Evolutionary conservation across 768 basidiomycete genomes (phyloP).

Genomic region (Leccinum longicurvipes): DNA sequence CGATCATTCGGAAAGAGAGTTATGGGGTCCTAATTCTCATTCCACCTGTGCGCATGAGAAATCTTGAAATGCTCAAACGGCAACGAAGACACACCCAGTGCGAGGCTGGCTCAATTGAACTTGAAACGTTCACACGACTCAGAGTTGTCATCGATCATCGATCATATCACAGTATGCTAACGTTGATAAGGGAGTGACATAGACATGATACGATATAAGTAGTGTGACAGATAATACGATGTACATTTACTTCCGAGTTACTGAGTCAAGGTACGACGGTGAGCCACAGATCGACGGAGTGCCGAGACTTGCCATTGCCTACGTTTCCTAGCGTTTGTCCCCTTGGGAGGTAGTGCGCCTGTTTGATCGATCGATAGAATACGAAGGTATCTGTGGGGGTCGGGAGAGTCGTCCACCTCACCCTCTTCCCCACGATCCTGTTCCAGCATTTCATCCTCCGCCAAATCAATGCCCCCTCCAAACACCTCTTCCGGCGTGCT

Average conservation of each 20-base stretch:
- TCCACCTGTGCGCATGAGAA: not conserved
- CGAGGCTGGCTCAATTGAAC: too few species aligned
- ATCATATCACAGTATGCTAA: not conserved
- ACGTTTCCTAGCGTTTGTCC: slow-evolving; percentile 38
- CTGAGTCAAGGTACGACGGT: slow-evolving; percentile 18
- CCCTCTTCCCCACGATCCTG: slow-evolving; percentile 76
- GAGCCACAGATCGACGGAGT: slow-evolving; percentile 34
- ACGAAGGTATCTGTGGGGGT: slow-evolving; percentile 51
- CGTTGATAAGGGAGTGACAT: not conserved
- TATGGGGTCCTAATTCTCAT: not conserved
- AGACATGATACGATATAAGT: not conserved
- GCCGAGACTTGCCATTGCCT: slow-evolving; percentile 48
- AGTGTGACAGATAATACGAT: not conserved
- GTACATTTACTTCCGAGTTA: slow-evolving; percentile 6
- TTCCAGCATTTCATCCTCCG: slow-evolving; percentile 76
- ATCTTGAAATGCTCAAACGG: not conserved
- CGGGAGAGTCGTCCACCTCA: slow-evolving; percentile 72
- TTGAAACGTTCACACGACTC: not conserved
- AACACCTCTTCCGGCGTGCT: slow-evolving; percentile 68
- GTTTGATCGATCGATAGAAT: slow-evolving; percentile 50
- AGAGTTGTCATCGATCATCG: not conserved
- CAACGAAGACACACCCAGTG: too few species aligned
- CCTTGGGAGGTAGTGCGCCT: slow-evolving; percentile 27
- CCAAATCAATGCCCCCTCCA: slow-evolving; percentile 63
- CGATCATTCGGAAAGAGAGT: not conserved